phyloP scores from a whole-genome alignment of 768 basidiomycete genomes.

The Mycena crocata region DNA sequence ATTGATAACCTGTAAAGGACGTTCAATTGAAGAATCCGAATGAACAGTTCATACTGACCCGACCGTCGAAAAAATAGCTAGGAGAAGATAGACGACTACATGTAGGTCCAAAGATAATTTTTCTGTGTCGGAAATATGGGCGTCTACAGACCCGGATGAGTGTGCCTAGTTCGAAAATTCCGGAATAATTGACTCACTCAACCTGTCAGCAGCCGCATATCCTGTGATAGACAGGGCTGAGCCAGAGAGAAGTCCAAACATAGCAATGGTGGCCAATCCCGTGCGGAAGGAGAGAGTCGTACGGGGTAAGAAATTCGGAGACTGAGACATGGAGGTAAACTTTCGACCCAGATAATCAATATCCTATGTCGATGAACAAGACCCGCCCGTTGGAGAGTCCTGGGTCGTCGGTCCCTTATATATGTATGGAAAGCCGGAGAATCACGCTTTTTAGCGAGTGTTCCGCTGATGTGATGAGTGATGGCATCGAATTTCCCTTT shows the following conservation, averaged over 20 bases:
- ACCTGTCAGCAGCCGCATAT: neutral
- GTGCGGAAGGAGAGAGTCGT: constrained; percentile 6
- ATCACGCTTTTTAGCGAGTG: too few species aligned
- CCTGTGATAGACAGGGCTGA: neutral
- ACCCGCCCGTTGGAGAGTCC: constrained; percentile 30
- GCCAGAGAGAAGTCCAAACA: neutral
- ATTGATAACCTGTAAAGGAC: too few species aligned
- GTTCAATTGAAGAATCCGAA: too few species aligned
- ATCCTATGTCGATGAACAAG: constrained; percentile 30
- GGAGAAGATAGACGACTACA: neutral
- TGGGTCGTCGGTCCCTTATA: neutral
- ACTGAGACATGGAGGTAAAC: constrained; percentile 5
- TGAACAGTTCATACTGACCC: too few species aligned
- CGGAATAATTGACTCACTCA: neutral
- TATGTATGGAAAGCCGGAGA: too few species aligned
- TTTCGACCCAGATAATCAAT: constrained; percentile 6
- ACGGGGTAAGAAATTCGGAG: constrained; percentile 4
- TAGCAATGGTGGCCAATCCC: neutral
- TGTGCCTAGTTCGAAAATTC: neutral
- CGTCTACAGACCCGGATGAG: neutral
- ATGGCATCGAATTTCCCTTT: too few species aligned
- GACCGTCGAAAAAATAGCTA: constrained; percentile 29
- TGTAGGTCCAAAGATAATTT: neutral
- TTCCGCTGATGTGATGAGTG: too few species aligned
- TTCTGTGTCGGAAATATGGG: neutral